A percentile compares a stretch with the other conserved stretches of the same genome.
phyloP scores from a whole-genome alignment of 371 early-diverging fungal species.

The Blastocladiella emersonii region DNA sequence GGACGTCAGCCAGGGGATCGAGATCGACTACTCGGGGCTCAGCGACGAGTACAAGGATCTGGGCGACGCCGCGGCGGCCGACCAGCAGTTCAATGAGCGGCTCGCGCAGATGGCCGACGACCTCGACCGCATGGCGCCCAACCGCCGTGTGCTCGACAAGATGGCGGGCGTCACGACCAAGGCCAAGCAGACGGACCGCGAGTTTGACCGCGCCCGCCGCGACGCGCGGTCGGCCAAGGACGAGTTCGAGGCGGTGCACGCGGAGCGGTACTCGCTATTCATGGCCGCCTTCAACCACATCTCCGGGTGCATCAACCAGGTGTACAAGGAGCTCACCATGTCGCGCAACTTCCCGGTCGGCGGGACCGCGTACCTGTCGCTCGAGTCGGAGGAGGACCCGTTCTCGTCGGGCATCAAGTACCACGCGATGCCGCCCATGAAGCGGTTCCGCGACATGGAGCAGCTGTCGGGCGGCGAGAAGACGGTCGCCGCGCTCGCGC shows the following conservation, averaged over 20 bases:
- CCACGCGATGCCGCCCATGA: constrained; percentile 99
- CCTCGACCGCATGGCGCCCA: constrained; percentile 78
- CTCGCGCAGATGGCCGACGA: constrained; percentile 48
- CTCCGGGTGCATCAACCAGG: constrained; percentile 68
- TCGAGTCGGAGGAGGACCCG: constrained; percentile 93
- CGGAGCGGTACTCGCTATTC: constrained; percentile 70
- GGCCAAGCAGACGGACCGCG: constrained; percentile 57
- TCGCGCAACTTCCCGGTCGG: constrained; percentile 66
- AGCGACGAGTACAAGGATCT: background rate
- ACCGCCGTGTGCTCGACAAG: constrained; percentile 68
- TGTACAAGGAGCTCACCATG: constrained; percentile 89
- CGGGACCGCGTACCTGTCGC: constrained; percentile 88
- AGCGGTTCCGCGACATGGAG: constrained; percentile 98
- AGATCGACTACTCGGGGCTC: background rate
- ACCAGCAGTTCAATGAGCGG: constrained; percentile 51
- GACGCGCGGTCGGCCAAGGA: constrained; percentile 66
- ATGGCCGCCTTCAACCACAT: constrained; percentile 83
- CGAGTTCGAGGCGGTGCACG: constrained; percentile 63
- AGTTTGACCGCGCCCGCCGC: constrained; percentile 62
- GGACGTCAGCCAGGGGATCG: constrained; percentile 6
- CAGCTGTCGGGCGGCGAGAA: constrained; percentile 99
- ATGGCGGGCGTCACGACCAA: constrained; percentile 67
- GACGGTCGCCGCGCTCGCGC: constrained; percentile 93
- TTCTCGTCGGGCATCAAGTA: constrained; percentile 87
- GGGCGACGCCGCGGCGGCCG: constrained; percentile 26